A percentile compares a stretch with the other conserved stretches of the same genome.
phyloP scores from a whole-genome alignment of 352 stramenopile genomes.

The Hyaloperonospora brassicae region DNA sequence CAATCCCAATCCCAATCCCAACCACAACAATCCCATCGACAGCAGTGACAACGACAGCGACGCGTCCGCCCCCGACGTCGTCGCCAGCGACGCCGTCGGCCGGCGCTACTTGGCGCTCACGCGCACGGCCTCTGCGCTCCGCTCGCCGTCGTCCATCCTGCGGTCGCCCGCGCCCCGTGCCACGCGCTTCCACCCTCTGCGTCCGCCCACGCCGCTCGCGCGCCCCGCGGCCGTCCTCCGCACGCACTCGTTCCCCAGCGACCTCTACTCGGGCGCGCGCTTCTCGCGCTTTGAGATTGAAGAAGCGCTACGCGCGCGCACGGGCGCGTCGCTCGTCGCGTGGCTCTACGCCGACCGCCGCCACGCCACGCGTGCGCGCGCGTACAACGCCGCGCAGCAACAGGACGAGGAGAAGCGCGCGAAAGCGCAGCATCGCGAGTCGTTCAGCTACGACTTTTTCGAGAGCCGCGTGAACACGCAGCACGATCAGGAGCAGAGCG shows the following conservation, averaged over 20 bases:
- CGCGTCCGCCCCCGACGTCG: constrained; percentile 18
- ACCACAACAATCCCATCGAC: constrained; percentile 8
- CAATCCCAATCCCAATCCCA: constrained; percentile 4
- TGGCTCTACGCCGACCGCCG: constrained; percentile 44
- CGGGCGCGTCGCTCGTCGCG: constrained; percentile 57
- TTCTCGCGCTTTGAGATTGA: constrained; percentile 78
- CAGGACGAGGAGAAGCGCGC: constrained; percentile 63
- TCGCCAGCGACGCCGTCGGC: constrained; percentile 3
- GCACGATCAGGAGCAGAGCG: constrained; percentile 77
- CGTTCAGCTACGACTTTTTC: constrained; percentile 85
- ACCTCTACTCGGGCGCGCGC: constrained; percentile 61
- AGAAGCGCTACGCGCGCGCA: constrained; percentile 50
- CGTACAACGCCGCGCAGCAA: constrained; percentile 24
- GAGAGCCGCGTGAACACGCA: constrained; percentile 81
- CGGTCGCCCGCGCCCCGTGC: constrained; percentile 29
- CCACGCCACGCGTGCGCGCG: constrained; percentile 13
- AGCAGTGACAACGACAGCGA: constrained; percentile 16
- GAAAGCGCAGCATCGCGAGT: constrained; percentile 83
- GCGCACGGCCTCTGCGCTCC: constrained; percentile 23
- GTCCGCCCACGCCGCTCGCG: constrained; percentile 25
- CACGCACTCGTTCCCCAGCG: constrained; percentile 74
- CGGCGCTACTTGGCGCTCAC: constrained; percentile 14
- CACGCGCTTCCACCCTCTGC: constrained; percentile 16
- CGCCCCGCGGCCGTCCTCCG: constrained; percentile 35
- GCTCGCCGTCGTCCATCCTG: constrained; percentile 32